Evolutionary conservation across 2,329 filamentous ascomycete species (phyloP).

Genomic region (Aureobasidium leucospermi): DNA sequence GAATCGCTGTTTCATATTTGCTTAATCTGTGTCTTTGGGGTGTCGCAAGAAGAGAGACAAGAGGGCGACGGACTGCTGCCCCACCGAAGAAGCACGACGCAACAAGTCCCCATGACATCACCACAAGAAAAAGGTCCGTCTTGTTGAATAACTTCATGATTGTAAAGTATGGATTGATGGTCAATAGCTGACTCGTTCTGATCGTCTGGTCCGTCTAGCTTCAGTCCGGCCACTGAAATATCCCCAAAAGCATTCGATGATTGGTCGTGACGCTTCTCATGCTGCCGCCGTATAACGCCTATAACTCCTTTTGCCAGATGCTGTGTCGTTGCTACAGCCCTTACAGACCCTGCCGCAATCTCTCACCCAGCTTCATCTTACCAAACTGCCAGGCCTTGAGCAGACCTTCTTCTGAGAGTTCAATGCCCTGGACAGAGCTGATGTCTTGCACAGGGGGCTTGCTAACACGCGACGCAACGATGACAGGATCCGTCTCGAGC

Average conservation of each 20-base stretch:
- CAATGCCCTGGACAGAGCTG: conserved; percentile 81
- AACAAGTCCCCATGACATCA: conserved; percentile 4
- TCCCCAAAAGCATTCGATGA: not conserved
- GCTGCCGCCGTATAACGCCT: conserved; percentile 1
- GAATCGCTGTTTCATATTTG: conserved; percentile 67
- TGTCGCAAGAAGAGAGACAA: not conserved
- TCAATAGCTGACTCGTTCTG: not conserved
- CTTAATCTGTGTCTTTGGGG: not conserved
- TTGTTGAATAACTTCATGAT: not conserved
- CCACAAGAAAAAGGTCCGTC: conserved; percentile 2
- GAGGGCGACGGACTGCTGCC: not conserved
- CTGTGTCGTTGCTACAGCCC: not conserved
- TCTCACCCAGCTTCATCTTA: conserved; percentile 83
- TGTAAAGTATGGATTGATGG: not conserved
- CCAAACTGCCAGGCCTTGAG: conserved; percentile 91
- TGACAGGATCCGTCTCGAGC: conserved; percentile 91
- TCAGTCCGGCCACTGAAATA: not conserved
- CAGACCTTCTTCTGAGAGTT: conserved; percentile 90
- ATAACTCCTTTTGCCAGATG: conserved; percentile 14
- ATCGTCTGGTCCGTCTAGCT: not conserved
- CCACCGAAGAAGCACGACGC: not conserved
- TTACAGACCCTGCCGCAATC: conserved; percentile 77
- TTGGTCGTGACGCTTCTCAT: conserved; percentile 7
- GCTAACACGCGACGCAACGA: conserved; percentile 87
- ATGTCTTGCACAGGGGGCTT: conserved; percentile 85